These are phyloP conservation scores for Aspergillus oerlinghausenensis DNA, from an alignment of 2,329 filamentous ascomycete genomes.

Conservation along the genomic window DNA sequence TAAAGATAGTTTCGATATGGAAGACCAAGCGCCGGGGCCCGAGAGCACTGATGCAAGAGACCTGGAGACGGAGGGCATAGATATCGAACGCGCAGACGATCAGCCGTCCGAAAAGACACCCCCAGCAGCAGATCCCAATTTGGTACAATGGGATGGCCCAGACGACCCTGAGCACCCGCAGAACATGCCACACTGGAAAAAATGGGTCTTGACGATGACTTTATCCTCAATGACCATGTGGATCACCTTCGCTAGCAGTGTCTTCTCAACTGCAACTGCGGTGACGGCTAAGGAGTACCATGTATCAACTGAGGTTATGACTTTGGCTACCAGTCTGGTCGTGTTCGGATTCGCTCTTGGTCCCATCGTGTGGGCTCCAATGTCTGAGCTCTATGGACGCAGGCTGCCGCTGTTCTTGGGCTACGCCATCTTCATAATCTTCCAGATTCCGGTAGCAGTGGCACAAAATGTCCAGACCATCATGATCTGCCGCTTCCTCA, in stretches of 20 bases:
- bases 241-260: conserved; percentile 45
- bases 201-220: conserved; percentile 37
- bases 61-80: conserved; percentile 7
- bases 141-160: conserved; percentile 31
- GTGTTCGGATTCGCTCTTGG: conserved; percentile 52
- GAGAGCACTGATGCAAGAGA: conserved; percentile 3
- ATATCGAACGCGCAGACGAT: conserved; percentile 7
- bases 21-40: conserved; percentile 4
- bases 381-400: conserved; percentile 49
- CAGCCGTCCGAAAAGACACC: conserved; percentile 6
- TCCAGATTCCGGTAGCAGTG: conserved; percentile 53
- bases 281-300: conserved; percentile 41
- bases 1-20: conserved; percentile 5
- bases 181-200: conserved; percentile 28
- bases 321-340: conserved; percentile 41
- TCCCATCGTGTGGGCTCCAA: conserved; percentile 45
- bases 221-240: conserved; percentile 36
- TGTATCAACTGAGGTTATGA: conserved; percentile 38
- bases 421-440: conserved; percentile 47
- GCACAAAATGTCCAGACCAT: conserved; percentile 52
- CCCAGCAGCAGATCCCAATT: conserved; percentile 23
- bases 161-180: conserved; percentile 31
- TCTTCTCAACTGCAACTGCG: conserved; percentile 42
- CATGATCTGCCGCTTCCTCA: conserved; percentile 52
- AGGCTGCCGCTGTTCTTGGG: conserved; percentile 47